A percentile compares a stretch with the other conserved stretches of the same genome.
Evolutionary conservation across 73 alveolate species (phyloP).

Genomic region (Breviolum minutum): DNA sequence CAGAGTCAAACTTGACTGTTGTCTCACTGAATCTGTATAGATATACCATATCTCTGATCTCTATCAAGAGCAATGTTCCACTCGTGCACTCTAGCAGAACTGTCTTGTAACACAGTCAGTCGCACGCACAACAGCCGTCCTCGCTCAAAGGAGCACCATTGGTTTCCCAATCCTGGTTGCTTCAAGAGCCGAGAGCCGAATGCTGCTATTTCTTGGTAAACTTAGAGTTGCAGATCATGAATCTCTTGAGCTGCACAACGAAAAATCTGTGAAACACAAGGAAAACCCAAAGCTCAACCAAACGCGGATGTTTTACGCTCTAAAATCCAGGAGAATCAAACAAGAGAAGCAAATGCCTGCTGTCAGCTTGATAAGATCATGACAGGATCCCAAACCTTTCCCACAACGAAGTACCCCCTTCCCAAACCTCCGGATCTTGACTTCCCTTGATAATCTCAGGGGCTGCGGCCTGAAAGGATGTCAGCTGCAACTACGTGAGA

Average conservation of each 20-base stretch:
- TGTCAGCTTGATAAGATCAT: not conserved
- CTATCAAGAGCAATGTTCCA: too few species aligned
- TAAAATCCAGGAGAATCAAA: too few species aligned
- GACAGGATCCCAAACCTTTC: not conserved
- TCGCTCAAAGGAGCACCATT: slow-evolving; percentile 92
- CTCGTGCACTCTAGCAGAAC: not conserved
- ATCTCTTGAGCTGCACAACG: not conserved
- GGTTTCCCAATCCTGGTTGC: slow-evolving; percentile 69
- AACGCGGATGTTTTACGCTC: too few species aligned
- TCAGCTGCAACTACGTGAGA: too few species aligned
- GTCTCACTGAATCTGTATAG: too few species aligned
- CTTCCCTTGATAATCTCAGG: slow-evolving; percentile 69
- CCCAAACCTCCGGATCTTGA: slow-evolving; percentile 53
- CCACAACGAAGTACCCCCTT: not conserved
- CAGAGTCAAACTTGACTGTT: too few species aligned
- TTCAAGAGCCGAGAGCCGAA: not conserved
- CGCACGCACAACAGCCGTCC: not conserved
- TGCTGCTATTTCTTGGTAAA: too few species aligned
- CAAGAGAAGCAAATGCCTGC: too few species aligned
- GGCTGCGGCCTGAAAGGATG: slow-evolving; percentile 15
- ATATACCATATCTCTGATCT: too few species aligned
- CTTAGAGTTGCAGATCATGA: too few species aligned
- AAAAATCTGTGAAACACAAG: not conserved
- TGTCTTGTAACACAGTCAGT: not conserved
- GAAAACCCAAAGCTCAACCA: too few species aligned